These are phyloP conservation scores for Wilhelminamyces savonicus DNA, from an alignment of 805 yeast genomes.

Conservation along the genomic window DNA sequence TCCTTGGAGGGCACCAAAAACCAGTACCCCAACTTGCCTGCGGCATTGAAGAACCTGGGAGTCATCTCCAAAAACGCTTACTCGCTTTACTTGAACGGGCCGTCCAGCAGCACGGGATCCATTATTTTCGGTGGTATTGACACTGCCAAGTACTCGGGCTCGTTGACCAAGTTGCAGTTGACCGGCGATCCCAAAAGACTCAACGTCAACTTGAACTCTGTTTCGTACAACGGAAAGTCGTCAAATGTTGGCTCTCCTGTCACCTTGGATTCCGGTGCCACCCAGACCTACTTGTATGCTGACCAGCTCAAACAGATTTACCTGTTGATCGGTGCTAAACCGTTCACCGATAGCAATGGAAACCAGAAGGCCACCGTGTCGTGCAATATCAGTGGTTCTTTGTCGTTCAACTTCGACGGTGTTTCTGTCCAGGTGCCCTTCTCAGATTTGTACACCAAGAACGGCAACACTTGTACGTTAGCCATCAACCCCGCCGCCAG, in stretches of 20 bases:
- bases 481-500: neutral
- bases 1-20: no score
- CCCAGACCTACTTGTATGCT: no score
- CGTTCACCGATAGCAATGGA: no score
- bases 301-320: no score
- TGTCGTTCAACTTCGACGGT: constrained; percentile 3
- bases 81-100: constrained; percentile 4
- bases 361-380: no score
- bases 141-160: constrained; percentile 18
- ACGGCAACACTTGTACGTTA: neutral
- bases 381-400: no score
- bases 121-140: constrained; percentile 31
- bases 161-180: constrained; percentile 8
- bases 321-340: no score
- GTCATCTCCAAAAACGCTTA: constrained; percentile 3
- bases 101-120: constrained; percentile 2
- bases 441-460: constrained; percentile 1
- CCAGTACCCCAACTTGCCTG: neutral
- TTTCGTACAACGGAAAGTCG: no score
- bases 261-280: no score
- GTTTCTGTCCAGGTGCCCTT: constrained; percentile 3
- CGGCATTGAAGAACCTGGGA: neutral
- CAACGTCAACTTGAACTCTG: no score
- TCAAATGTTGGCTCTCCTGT: no score
- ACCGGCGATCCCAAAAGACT: neutral